These are phyloP conservation scores for Gracilariopsis chorda DNA, from an alignment of 23 red algal genomes.

Conservation along the genomic window DNA sequence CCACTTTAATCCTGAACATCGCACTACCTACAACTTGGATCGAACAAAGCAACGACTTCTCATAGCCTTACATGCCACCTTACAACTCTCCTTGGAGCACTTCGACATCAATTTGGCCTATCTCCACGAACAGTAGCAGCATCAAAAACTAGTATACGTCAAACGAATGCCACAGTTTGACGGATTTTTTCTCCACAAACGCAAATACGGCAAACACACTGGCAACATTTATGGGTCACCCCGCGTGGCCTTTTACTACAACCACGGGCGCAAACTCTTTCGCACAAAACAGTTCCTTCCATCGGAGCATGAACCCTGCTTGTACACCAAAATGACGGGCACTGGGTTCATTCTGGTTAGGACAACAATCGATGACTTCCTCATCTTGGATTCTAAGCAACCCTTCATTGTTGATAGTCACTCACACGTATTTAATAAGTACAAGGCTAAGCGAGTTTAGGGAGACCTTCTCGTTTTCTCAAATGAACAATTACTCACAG, in stretches of 20 bases:
- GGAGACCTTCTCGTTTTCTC: too few relatives aligned
- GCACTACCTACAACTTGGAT: background rate
- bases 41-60: background rate
- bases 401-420: too few relatives aligned
- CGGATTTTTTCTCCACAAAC: too few relatives aligned
- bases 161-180: background rate
- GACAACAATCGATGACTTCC: background rate
- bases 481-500: too few relatives aligned
- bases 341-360: background rate
- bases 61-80: background rate
- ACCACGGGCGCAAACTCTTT: background rate
- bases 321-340: background rate
- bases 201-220: too few relatives aligned
- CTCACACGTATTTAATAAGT: too few relatives aligned
- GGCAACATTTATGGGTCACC: background rate
- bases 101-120: background rate
- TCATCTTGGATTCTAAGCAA: too few relatives aligned
- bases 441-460: too few relatives aligned
- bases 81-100: background rate
- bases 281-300: background rate
- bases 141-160: background rate
- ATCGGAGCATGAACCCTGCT: background rate
- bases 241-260: background rate
- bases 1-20: background rate
- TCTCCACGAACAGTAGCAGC: background rate